Percentiles rank a stretch among this genome's conserved stretches.
Evolutionary conservation across 805 yeast genomes (phyloP).

Genomic region (Teunomyces barrocoloradensis): DNA sequence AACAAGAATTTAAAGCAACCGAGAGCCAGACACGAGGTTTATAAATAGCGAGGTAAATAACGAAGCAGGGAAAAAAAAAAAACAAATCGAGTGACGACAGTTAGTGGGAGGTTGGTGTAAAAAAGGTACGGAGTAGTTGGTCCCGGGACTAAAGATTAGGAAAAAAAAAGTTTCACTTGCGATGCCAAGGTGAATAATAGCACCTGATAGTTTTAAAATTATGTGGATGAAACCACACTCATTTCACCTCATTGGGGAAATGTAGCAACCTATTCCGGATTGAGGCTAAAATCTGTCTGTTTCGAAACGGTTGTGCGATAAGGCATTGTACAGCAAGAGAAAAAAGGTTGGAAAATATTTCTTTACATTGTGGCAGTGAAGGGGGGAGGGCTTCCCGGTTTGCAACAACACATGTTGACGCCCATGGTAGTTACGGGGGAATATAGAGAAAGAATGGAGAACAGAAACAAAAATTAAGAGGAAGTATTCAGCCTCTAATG

Average conservation of each 20-base stretch:
- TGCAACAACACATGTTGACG: neutral
- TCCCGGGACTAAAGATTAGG: neutral
- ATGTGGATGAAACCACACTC: neutral
- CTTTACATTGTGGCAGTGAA: neutral
- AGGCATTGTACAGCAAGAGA: neutral
- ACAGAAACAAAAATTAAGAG: neutral
- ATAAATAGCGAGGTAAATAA: neutral
- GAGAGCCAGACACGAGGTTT: neutral
- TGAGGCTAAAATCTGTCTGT: neutral
- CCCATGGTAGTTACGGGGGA: neutral
- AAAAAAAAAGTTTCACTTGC: neutral
- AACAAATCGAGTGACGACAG: neutral
- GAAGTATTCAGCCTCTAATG: neutral
- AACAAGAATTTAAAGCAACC: neutral
- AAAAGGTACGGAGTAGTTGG: neutral
- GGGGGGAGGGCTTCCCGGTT: neutral
- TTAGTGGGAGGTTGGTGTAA: neutral
- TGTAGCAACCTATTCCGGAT: neutral
- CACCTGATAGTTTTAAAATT: neutral
- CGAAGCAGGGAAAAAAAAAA: neutral
- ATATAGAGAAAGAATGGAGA: neutral
- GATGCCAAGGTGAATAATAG: neutral
- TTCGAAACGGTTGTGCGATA: neutral
- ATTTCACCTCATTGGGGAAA: neutral
- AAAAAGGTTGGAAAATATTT: neutral